Percentiles rank a stretch among this genome's conserved stretches.
Evolutionary conservation across 352 stramenopile species (phyloP).

Genomic region (Phytophthora fragariaefolia): DNA sequence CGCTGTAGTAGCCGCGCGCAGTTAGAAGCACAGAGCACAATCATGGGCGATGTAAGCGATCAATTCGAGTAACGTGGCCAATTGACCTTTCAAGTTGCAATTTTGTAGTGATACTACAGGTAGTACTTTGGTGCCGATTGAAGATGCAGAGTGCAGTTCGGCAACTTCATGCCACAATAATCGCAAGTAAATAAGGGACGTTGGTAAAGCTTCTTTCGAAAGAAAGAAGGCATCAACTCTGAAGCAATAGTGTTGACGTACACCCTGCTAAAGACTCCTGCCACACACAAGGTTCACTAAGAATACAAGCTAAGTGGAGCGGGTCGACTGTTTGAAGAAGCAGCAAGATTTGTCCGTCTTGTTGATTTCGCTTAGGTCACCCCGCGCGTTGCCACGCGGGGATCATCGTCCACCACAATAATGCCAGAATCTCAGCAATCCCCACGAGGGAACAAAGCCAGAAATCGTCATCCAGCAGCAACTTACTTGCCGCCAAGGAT

Average conservation of each 20-base stretch:
- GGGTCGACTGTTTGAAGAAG: conserved; percentile 36
- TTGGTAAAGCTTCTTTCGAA: too few species aligned
- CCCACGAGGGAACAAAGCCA: conserved; percentile 52
- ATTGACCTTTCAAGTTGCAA: conserved; percentile 24
- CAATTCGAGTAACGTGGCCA: background rate
- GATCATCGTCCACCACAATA: conserved; percentile 51
- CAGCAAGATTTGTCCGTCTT: conserved; percentile 48
- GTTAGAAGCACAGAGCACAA: conserved; percentile 8
- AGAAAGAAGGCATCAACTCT: too few species aligned
- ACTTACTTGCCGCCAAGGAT: conserved; percentile 89
- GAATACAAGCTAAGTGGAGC: conserved; percentile 22
- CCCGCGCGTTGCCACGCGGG: conserved; percentile 24
- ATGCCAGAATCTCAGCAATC: conserved; percentile 72
- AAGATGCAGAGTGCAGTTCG: too few species aligned
- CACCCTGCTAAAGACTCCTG: background rate
- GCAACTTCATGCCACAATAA: too few species aligned
- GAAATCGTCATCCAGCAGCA: conserved; percentile 32
- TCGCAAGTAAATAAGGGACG: too few species aligned
- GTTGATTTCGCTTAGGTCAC: conserved; percentile 45
- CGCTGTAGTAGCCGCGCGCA: background rate
- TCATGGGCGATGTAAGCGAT: background rate
- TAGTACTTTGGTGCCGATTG: too few species aligned
- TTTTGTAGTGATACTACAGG: too few species aligned
- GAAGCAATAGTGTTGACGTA: too few species aligned
- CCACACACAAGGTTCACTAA: conserved; percentile 11